These are phyloP conservation scores for Allomyces arbusculus DNA, from an alignment of 192 early-diverging fungal genomes.

Conservation along the genomic window DNA sequence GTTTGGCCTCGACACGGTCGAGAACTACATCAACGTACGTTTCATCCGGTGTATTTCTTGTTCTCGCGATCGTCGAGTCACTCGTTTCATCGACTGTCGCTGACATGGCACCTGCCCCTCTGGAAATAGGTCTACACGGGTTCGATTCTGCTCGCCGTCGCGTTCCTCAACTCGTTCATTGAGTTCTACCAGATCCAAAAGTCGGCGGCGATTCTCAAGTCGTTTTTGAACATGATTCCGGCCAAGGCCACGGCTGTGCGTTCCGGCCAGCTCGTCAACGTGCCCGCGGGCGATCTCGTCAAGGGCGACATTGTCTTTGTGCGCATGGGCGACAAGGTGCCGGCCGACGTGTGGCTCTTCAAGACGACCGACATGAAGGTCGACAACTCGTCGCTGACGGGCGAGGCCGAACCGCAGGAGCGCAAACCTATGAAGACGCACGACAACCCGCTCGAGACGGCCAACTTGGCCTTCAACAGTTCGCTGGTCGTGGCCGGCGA, in stretches of 20 bases:
- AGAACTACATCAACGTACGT: constrained; percentile 27
- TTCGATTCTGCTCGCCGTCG: constrained; percentile 66
- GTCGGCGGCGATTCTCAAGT: constrained; percentile 67
- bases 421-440: constrained; percentile 38
- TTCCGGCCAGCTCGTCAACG: constrained; percentile 43
- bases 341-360: constrained; percentile 74
- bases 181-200: constrained; percentile 89
- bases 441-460: constrained; percentile 75
- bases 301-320: constrained; percentile 74
- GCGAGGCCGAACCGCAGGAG: constrained; percentile 87
- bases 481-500: constrained; percentile 69
- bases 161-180: constrained; percentile 74
- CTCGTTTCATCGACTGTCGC: no score
- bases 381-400: constrained; percentile 90
- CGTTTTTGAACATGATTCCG: constrained; percentile 81
- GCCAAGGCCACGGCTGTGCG: constrained; percentile 60
- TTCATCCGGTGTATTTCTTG: neutral
- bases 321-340: constrained; percentile 83
- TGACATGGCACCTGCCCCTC: no score
- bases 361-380: constrained; percentile 72
- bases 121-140: constrained; percentile 76
- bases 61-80: no score
- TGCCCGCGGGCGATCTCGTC: constrained; percentile 54
- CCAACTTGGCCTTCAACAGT: constrained; percentile 78
- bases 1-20: constrained; percentile 47